Base-by-base conservation (phyloP, 176 grass and related monocot genomes). In the Carex myosuroides region DNA sequence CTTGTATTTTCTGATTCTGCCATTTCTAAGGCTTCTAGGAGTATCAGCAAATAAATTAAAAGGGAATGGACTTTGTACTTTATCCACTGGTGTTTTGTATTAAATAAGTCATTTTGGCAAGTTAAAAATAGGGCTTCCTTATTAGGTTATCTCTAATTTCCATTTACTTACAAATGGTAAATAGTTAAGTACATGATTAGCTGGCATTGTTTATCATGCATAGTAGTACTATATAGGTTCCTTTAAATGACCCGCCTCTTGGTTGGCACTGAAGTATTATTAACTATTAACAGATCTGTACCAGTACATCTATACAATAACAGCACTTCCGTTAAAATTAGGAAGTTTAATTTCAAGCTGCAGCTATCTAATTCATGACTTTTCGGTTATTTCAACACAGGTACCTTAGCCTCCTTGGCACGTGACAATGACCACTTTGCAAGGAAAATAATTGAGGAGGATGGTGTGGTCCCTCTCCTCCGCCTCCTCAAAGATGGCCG, bases 391-490 rank as follows among this genome's bases (percentile, higher is more conserved):
- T 41, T 35, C 5, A 81, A 63, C 18, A 6, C 58, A 81, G 92
- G 88, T 59, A 89, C 79, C 69, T 58, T 98, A 30, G 95, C 90
- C 14, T 93, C 95, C 13, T 89, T 98, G 39, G 92, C 95, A 0
- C 89, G 86, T 61, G 92, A 95, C 86, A 95, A 88, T 9, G 92
- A 98, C 26, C 91, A 88, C 5, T 93, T 90, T 83, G 91, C 86
- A 16, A 87, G 85, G 74, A 84, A 88, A 60, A 95, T 97, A 70
- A 97, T 97, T 82, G 95, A 97, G 81, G 95, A 97, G 85, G 95
- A 91, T 71, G 95, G 95, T 46, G 87, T 97, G 7, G 89, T 71
- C 17, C 95, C 95, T 58, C 84, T 94, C 53, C 89, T 94, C 13
- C 69, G 91, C 4, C 84, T 98, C 35, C 62, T 98, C 33, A 95